A percentile compares a stretch with the other conserved stretches of the same genome.
These are phyloP conservation scores for Saccharomyces hybrid DNA, from an alignment of 1,139 yeast species.

Conservation along the genomic window DNA sequence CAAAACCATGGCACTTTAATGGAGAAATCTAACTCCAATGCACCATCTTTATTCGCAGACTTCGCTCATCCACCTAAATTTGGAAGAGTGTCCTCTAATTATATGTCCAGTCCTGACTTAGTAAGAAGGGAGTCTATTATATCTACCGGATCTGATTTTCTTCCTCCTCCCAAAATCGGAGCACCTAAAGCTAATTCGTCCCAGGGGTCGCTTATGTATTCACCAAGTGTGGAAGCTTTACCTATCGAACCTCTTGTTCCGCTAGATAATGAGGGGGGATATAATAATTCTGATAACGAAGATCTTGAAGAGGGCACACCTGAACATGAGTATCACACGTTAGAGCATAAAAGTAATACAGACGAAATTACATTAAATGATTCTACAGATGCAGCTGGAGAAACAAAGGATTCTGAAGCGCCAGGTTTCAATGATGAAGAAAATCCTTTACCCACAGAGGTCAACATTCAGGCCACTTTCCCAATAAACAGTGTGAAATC, in stretches of 20 bases:
- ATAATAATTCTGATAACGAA: not conserved
- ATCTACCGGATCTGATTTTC: conserved; percentile 1
- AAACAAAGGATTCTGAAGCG: not conserved
- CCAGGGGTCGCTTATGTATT: not conserved
- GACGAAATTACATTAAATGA: not conserved
- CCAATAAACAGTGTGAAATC: not conserved
- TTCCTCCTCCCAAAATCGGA: conserved; percentile 4
- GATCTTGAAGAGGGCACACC: not conserved
- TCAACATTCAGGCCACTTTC: not conserved
- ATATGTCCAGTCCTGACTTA: conserved; percentile 12
- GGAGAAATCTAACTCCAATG: conserved; percentile 2
- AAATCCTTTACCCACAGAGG: not conserved
- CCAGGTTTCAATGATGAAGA: not conserved
- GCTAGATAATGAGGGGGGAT: not conserved
- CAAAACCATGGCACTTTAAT: not conserved
- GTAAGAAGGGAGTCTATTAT: conserved; percentile 1
- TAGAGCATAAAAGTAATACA: not conserved
- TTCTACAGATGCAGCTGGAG: not conserved
- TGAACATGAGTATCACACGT: not conserved
- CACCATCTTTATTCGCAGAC: conserved; percentile 1
- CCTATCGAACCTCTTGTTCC: not conserved
- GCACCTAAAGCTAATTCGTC: not conserved
- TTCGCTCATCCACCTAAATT: conserved; percentile 7
- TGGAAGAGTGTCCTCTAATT: conserved; percentile 5
- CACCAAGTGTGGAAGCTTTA: not conserved